phyloP scores from a whole-genome alignment of 2,329 filamentous ascomycete genomes.

The Pseudonectria buxi region DNA sequence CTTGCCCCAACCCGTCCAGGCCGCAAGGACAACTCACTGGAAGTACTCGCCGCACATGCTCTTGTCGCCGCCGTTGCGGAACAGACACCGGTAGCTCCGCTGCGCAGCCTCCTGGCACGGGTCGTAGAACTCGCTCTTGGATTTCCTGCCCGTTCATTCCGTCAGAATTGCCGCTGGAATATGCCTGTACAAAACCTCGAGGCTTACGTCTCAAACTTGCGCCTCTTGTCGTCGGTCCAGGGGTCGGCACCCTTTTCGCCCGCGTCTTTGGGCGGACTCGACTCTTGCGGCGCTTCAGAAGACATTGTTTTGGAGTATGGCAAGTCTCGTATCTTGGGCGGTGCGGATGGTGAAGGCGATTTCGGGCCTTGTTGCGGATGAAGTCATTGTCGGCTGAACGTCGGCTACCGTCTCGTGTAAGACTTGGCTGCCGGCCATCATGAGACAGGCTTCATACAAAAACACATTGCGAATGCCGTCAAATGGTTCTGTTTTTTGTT shows the following conservation, averaged over 20 bases:
- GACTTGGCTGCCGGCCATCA: too few relatives aligned
- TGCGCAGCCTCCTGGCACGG: slow-evolving; percentile 90
- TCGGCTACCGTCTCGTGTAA: slow-evolving; percentile 5
- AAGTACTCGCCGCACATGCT: slow-evolving; percentile 95
- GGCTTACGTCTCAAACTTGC: slow-evolving; percentile 57
- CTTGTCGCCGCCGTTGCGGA: slow-evolving; percentile 79
- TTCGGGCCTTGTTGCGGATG: slow-evolving; percentile 1
- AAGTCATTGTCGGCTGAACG: slow-evolving; percentile 13
- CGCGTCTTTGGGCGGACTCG: slow-evolving; percentile 5
- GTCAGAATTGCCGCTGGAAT: slow-evolving; percentile 5
- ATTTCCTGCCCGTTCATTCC: slow-evolving; percentile 56
- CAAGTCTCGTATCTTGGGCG: too few relatives aligned
- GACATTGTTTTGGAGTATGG: slow-evolving; percentile 12
- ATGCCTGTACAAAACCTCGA: too few relatives aligned
- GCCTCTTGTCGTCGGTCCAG: slow-evolving; percentile 53
- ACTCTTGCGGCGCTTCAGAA: slow-evolving; percentile 9
- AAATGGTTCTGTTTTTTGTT: too few relatives aligned
- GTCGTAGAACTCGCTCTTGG: slow-evolving; percentile 83
- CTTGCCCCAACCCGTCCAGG: neutral
- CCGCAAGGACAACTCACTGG: slow-evolving; percentile 58
- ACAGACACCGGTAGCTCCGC: slow-evolving; percentile 78
- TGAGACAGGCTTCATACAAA: too few relatives aligned
- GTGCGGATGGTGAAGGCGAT: too few relatives aligned
- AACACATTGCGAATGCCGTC: too few relatives aligned
- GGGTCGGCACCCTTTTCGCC: slow-evolving; percentile 26